Conservation (phyloP, 495 filamentous ascomycete genomes). For the Penicillium simplicissimum region DNA sequence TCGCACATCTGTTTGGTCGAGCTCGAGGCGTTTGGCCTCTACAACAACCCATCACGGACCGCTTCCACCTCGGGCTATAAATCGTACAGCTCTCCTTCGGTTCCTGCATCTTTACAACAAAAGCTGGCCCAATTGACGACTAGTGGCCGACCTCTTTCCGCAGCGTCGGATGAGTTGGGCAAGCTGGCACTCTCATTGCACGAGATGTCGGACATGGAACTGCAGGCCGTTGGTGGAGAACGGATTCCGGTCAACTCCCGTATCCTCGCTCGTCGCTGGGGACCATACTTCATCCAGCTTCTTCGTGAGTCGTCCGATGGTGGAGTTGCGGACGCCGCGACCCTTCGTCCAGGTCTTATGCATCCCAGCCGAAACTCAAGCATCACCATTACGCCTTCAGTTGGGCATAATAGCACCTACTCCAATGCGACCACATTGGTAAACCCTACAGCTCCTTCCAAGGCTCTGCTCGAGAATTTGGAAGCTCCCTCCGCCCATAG, state of each 20-base stretch:
- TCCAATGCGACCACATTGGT: conserved; percentile 61
- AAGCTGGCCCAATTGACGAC: conserved; percentile 64
- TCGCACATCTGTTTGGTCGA: conserved; percentile 95
- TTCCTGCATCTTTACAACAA: conserved; percentile 55
- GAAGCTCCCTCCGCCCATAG: conserved; percentile 49
- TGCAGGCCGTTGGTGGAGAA: conserved; percentile 85
- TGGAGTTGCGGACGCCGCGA: conserved; percentile 50
- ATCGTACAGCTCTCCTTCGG: conserved; percentile 72
- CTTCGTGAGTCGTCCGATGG: conserved; percentile 68
- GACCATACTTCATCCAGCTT: conserved; percentile 89
- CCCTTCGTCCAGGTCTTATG: conserved; percentile 49
- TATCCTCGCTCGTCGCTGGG: conserved; percentile 85
- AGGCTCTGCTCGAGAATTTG: conserved; percentile 45
- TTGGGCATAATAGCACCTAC: conserved; percentile 58
- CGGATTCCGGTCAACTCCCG: conserved; percentile 91
- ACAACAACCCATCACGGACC: conserved; percentile 85
- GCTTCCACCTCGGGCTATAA: conserved; percentile 75
- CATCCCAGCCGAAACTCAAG: conserved; percentile 70
- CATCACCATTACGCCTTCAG: conserved; percentile 78
- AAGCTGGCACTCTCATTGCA: conserved; percentile 71
- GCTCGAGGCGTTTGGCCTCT: conserved; percentile 93
- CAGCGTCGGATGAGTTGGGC: conserved; percentile 82
- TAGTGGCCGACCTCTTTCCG: conserved; percentile 66
- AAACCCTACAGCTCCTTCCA: conserved; percentile 51
- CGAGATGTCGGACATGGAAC: conserved; percentile 96